Conservation (phyloP, 352 stramenopile species). For the Phytophthora uliginosa region DNA sequence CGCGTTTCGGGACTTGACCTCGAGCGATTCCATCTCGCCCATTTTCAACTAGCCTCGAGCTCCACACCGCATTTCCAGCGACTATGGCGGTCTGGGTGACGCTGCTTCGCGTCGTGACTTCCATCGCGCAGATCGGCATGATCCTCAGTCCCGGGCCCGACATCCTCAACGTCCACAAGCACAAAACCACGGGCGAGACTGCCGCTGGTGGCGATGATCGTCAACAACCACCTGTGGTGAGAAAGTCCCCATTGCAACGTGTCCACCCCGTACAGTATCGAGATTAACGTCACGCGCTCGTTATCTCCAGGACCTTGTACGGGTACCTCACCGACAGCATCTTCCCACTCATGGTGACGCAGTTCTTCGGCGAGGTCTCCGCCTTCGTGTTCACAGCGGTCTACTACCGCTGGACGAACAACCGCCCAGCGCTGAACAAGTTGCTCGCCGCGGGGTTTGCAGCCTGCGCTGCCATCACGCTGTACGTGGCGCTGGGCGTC, state of each 20-base stretch:
- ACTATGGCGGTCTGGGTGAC: constrained; percentile 25
- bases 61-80: not conserved
- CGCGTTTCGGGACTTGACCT: constrained; percentile 1
- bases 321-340: constrained; percentile 39
- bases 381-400: constrained; percentile 29
- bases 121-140: constrained; percentile 32
- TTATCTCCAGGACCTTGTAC: constrained; percentile 31
- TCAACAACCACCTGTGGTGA: constrained; percentile 41
- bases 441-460: constrained; percentile 12
- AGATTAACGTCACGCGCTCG: constrained; percentile 4
- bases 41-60: constrained; percentile 24
- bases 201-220: constrained; percentile 37
- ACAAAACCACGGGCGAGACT: constrained; percentile 36
- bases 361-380: constrained; percentile 33
- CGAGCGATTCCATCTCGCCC: not conserved
- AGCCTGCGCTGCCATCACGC: constrained; percentile 27
- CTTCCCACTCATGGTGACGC: constrained; percentile 42
- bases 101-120: constrained; percentile 33
- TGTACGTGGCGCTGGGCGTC: constrained; percentile 47
- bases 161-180: constrained; percentile 27
- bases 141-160: constrained; percentile 31
- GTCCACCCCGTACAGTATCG: too few relatives aligned
- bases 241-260: constrained; percentile 3
- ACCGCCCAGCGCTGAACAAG: constrained; percentile 21
- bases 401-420: constrained; percentile 33